Conservation (phyloP, 2,329 filamentous ascomycete species). For the Trichoderma citrinoviride region DNA sequence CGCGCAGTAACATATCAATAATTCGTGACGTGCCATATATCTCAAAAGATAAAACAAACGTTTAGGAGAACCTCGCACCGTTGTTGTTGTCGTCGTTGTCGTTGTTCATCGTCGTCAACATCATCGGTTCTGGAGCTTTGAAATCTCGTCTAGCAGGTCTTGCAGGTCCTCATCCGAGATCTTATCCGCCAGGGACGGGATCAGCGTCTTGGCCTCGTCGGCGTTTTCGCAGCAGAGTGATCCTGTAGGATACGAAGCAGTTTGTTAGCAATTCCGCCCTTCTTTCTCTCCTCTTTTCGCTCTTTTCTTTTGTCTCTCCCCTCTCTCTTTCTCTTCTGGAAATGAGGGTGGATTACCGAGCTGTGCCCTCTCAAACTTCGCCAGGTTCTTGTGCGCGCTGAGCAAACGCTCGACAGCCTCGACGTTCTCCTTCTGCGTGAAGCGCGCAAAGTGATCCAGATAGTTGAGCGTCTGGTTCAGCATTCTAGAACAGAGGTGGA, state of each 20-base stretch:
- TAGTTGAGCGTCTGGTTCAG: constrained; percentile 88
- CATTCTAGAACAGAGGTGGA: constrained; percentile 50
- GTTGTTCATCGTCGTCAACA: background rate
- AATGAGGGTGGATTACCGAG: constrained; percentile 58
- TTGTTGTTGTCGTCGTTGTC: too few relatives aligned
- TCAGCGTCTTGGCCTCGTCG: constrained; percentile 94
- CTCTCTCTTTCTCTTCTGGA: background rate
- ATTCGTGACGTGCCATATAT: background rate
- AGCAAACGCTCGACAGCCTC: constrained; percentile 90
- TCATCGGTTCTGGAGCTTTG: constrained; percentile 61
- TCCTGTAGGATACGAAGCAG: constrained; percentile 50
- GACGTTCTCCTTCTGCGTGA: constrained; percentile 92
- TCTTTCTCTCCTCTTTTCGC: background rate
- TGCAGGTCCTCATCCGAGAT: constrained; percentile 87
- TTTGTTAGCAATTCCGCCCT: background rate
- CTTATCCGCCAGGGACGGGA: constrained; percentile 85
- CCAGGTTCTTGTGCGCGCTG: constrained; percentile 73
- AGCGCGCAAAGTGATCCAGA: constrained; percentile 89
- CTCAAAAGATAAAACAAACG: background rate
- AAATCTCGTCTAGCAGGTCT: constrained; percentile 85
- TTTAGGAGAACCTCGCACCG: background rate
- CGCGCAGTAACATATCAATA: constrained; percentile 1
- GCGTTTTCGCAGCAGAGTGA: constrained; percentile 88
- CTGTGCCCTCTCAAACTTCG: constrained; percentile 91
- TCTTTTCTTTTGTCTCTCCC: too few relatives aligned